Conservation (phyloP, 2,329 filamentous ascomycete genomes). For the Ophiostoma pallidulum region DNA sequence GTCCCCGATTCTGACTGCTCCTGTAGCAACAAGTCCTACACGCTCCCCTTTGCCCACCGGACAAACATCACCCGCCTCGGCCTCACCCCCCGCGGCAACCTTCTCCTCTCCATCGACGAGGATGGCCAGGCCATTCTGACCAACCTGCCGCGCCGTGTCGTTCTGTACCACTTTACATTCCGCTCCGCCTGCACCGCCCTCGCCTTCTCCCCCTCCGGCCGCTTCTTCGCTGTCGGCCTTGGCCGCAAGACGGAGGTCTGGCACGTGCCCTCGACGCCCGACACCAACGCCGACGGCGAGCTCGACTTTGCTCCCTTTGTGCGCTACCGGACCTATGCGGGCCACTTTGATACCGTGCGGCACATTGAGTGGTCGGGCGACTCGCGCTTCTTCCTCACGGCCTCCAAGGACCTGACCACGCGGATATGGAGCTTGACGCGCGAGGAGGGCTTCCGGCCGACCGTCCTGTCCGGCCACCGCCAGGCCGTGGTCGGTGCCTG, state of each 20-base stretch:
- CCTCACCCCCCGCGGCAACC: conserved; percentile 80
- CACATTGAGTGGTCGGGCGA: conserved; percentile 94
- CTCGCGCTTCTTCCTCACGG: conserved; percentile 86
- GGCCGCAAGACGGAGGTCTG: conserved; percentile 88
- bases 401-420: conserved; percentile 85
- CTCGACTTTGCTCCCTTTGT: conserved; percentile 95
- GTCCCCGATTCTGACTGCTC: conserved; percentile 11
- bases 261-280: conserved; percentile 87
- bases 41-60: conserved; percentile 82
- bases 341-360: conserved; percentile 79
- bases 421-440: conserved; percentile 89
- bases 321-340: conserved; percentile 72
- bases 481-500: conserved; percentile 90
- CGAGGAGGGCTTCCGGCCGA: conserved; percentile 82
- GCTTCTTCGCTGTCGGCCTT: conserved; percentile 80
- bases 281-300: conserved; percentile 66
- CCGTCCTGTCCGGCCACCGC: conserved; percentile 81
- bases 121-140: conserved; percentile 90
- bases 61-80: conserved; percentile 86
- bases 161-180: conserved; percentile 94
- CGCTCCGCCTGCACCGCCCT: conserved; percentile 72
- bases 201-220: conserved; percentile 82
- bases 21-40: conserved; percentile 72
- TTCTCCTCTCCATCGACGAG: conserved; percentile 87
- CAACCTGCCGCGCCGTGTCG: conserved; percentile 75